These are phyloP conservation scores for Aureobasidium sp. DNA, from an alignment of 2,329 filamentous ascomycete species.

Conservation along the genomic window DNA sequence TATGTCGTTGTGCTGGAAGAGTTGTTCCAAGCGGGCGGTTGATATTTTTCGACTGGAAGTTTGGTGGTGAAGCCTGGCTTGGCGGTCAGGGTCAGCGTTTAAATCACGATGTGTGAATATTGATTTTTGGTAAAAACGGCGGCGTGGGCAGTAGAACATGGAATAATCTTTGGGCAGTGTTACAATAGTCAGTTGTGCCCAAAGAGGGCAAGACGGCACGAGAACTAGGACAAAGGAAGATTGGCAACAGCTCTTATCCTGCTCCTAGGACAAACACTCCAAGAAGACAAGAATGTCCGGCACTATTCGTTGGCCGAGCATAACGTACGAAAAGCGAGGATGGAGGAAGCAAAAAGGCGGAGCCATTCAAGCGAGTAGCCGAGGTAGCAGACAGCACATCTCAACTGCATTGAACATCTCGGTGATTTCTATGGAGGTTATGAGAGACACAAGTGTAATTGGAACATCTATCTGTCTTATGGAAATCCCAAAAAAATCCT, in stretches of 20 bases:
- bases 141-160: no score
- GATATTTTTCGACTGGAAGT: no score
- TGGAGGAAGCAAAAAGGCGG: no score
- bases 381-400: background rate
- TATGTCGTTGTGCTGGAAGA: background rate
- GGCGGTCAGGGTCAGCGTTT: background rate
- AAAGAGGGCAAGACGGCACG: background rate
- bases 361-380: no score
- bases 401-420: background rate
- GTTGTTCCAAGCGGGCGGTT: no score
- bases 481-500: background rate
- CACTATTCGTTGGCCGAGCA: no score
- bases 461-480: background rate
- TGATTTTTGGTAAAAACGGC: no score
- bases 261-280: background rate
- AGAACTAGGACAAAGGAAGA: background rate
- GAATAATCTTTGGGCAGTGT: no score
- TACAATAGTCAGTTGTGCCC: no score
- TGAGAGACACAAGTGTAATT: no score
- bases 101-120: background rate
- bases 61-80: background rate
- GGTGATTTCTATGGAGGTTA: no score
- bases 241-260: background rate
- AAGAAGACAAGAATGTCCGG: background rate
- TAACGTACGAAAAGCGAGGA: no score